Base-by-base conservation (phyloP, 768 basidiomycete species). In the Russula brevipes region DNA sequence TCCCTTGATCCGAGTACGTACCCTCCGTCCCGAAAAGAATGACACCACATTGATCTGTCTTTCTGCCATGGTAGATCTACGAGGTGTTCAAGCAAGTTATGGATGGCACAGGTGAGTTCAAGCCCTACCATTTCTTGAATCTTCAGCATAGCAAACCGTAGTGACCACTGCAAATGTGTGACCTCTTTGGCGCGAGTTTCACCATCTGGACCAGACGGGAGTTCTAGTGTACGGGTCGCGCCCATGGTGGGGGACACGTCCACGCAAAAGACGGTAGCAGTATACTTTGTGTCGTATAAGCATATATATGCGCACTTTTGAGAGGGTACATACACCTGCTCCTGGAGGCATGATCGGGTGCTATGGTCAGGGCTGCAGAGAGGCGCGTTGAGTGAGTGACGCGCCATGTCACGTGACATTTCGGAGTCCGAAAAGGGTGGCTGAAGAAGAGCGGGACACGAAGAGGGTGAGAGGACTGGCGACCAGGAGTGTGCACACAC, bases 41-140 rank as follows among this genome's bases (percentile, higher is more conserved):
- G 35, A 98, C 83, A n/a, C 93, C 91, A 71, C 93, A 92, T 71
- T 92, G 86, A 71, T 96, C 95, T 10, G 95, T 98, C 78, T 96
- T 97, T 46, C 95, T 81, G 14, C 88, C 90, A 67, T 89, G 85
- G 71, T 86, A 94, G 67, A 98, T 94, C 95, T 98, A 64, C 12
- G 60, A 19, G 30, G 24, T 44, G 39, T 35, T 41, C 33, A 42
- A 11, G 61, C 46, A 66, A 17, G 33, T 50, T 50, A 52, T 46
- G 36, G 57, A 60, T 50, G 54, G 57, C 17, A 24, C 33, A 44
- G 4, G 38, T 73, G 5, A 5, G 1, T 16, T 30, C 5, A 14
- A 10, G n/a, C 24, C 39, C 10, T 58, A 91, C 91, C 88, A 96
- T 94, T 64, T 95, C 90, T 71, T 96, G 92, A 39, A 95, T 82